These are phyloP conservation scores for Pharnaceum exiguum DNA, from an alignment of 148 eudicot species.

Conservation along the genomic window DNA sequence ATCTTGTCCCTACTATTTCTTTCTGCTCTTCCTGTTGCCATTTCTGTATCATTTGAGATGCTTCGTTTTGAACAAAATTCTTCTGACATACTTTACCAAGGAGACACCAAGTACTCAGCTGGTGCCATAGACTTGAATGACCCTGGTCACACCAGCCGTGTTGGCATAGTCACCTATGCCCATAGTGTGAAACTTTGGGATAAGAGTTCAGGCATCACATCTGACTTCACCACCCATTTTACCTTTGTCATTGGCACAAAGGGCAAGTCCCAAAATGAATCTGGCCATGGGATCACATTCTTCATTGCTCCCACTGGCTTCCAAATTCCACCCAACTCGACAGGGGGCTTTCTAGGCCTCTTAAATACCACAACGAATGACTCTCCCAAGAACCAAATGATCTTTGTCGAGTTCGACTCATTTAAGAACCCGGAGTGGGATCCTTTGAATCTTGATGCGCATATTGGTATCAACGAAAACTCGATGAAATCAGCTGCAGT, in stretches of 20 bases:
- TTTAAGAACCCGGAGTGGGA: slow-evolving; percentile 35
- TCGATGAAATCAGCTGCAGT: slow-evolving; percentile 28
- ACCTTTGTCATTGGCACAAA: slow-evolving; percentile 34
- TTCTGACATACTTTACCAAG: slow-evolving; percentile 27
- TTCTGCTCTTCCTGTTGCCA: too few relatives aligned
- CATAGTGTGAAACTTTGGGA: slow-evolving; percentile 33
- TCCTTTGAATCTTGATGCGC: slow-evolving; percentile 39
- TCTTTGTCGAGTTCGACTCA: slow-evolving; percentile 50
- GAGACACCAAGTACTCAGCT: slow-evolving; percentile 31
- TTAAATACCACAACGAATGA: slow-evolving; percentile 40
- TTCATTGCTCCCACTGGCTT: slow-evolving; percentile 40
- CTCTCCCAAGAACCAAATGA: slow-evolving; percentile 25
- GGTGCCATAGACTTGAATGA: slow-evolving; percentile 37
- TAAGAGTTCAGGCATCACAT: slow-evolving; percentile 11
- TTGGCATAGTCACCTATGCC: slow-evolving; percentile 31
- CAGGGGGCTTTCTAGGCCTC: slow-evolving; percentile 45
- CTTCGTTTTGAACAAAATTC: slow-evolving; percentile 10
- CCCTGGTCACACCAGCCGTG: slow-evolving; percentile 17
- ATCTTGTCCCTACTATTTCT: too few relatives aligned
- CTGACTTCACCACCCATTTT: slow-evolving; percentile 53
- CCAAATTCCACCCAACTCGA: slow-evolving; percentile 47
- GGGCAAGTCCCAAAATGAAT: background rate
- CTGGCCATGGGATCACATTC: slow-evolving; percentile 48
- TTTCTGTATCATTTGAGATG: slow-evolving; percentile 22
- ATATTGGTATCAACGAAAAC: slow-evolving; percentile 55